phyloP scores from a whole-genome alignment of 352 stramenopile species.

The Blastocystis sp. region DNA sequence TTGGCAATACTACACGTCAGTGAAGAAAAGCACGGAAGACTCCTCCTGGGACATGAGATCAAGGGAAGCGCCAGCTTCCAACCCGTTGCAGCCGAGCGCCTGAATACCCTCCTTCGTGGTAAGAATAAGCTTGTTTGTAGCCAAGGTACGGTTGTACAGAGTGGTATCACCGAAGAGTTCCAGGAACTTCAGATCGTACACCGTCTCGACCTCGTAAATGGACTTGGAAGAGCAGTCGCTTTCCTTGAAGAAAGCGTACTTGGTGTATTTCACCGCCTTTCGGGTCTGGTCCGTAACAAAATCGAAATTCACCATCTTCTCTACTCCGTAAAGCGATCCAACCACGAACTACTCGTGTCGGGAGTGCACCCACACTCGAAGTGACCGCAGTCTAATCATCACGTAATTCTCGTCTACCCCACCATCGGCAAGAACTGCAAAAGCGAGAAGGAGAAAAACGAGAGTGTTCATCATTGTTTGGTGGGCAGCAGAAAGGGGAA shows the following conservation, averaged over 20 bases:
- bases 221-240: not conserved
- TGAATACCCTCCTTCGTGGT: not conserved
- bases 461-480: conserved; percentile 28
- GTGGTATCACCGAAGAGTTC: not conserved
- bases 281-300: conserved; percentile 13
- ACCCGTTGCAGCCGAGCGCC: not conserved
- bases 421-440: conserved; percentile 41
- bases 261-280: conserved; percentile 34
- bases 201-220: not conserved
- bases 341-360: not conserved
- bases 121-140: conserved; percentile 23
- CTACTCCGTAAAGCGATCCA: not conserved
- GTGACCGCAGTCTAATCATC: conserved; percentile 54
- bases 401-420: not conserved
- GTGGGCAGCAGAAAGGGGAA: not conserved
- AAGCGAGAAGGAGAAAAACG: conserved; percentile 46
- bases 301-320: conserved; percentile 3
- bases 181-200: not conserved
- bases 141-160: conserved; percentile 35
- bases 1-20: conserved; percentile 32
- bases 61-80: conserved; percentile 5
- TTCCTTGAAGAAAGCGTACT: not conserved
- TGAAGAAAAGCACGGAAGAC: not conserved
- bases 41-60: conserved; percentile 19
- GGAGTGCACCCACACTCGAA: conserved; percentile 42